phyloP scores from a whole-genome alignment of 2,329 filamentous ascomycete genomes.

The Hansfordia pulvinata region DNA sequence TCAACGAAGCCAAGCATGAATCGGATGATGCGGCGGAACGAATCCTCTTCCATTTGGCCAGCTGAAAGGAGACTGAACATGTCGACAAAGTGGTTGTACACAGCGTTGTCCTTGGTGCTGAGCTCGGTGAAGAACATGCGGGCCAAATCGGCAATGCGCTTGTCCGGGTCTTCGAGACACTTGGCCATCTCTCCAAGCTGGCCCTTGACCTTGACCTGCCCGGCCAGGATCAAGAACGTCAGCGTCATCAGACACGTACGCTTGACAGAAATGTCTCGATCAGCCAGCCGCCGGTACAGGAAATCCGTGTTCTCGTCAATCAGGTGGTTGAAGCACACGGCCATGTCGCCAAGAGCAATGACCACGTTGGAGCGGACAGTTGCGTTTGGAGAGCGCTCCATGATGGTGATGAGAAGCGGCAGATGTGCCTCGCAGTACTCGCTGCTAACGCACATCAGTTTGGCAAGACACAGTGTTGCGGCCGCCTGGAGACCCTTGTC shows the following conservation, averaged over 20 bases:
- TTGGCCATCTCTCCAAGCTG: slow-evolving; percentile 99
- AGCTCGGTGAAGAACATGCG: slow-evolving; percentile 98
- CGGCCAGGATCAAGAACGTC: slow-evolving; percentile 91
- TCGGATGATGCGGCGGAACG: slow-evolving; percentile 74
- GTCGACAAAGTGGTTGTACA: slow-evolving; percentile 98
- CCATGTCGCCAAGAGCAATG: slow-evolving; percentile 96
- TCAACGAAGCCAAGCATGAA: slow-evolving; percentile 95
- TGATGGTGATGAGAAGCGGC: slow-evolving; percentile 89
- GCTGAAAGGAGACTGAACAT: slow-evolving; percentile 93
- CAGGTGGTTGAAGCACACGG: slow-evolving; percentile 97
- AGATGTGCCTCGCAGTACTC: slow-evolving; percentile 94
- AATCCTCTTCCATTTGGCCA: slow-evolving; percentile 74
- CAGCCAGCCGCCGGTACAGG: slow-evolving; percentile 83
- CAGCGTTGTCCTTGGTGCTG: slow-evolving; percentile 94
- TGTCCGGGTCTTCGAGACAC: slow-evolving; percentile 92
- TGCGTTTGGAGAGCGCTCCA: slow-evolving; percentile 85
- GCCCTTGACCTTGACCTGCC: slow-evolving; percentile 98
- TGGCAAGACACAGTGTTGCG: slow-evolving; percentile 86
- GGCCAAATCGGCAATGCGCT: slow-evolving; percentile 82
- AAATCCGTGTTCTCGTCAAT: slow-evolving; percentile 99
- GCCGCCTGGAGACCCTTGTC: slow-evolving; percentile 86
- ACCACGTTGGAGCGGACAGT: slow-evolving; percentile 93
- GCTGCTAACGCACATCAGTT: slow-evolving; percentile 95
- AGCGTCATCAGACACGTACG: slow-evolving; percentile 96
- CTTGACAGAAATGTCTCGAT: slow-evolving; percentile 81